These are phyloP conservation scores for Euryodendron excelsum DNA, from an alignment of 148 eudicot genomes.

Conservation along the genomic window DNA sequence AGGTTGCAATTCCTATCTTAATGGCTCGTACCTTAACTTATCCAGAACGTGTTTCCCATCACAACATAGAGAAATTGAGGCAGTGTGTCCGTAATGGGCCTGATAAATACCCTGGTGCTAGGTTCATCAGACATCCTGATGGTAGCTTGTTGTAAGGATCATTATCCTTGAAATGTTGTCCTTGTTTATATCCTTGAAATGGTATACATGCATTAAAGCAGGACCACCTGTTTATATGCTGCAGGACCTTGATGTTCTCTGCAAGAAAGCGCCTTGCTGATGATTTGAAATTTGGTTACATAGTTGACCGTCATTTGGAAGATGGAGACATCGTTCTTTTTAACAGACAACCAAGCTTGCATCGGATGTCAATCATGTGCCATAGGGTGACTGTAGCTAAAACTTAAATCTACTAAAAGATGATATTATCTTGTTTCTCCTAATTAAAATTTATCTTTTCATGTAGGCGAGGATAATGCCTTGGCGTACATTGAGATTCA, in stretches of 20 bases:
- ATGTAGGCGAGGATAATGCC: constrained; percentile 96
- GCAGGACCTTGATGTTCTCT: constrained; percentile 65
- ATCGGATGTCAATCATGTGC: constrained; percentile 98
- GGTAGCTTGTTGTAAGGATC: constrained; percentile 60
- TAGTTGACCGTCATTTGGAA: constrained; percentile 88
- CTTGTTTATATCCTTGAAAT: not conserved
- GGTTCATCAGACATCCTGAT: constrained; percentile 55
- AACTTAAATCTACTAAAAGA: not conserved
- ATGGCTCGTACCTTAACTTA: constrained; percentile 88
- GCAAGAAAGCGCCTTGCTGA: constrained; percentile 74
- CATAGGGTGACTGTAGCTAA: constrained; percentile 61
- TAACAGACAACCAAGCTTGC: constrained; percentile 97
- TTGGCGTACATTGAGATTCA: constrained; percentile 97
- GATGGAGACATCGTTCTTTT: constrained; percentile 96
- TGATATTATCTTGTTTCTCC: not conserved
- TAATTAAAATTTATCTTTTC: constrained; percentile 12
- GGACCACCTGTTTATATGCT: constrained; percentile 14
- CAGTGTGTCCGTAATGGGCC: constrained; percentile 91
- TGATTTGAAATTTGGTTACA: constrained; percentile 74
- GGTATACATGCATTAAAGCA: not conserved
- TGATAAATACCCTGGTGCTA: constrained; percentile 92
- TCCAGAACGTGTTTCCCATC: constrained; percentile 82
- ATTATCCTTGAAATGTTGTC: constrained; percentile 1
- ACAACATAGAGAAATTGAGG: constrained; percentile 89
- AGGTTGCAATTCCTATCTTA: constrained; percentile 86